Conservation (phyloP, 1,284 basidiomycete species). For the Hemileia vastatrix region DNA sequence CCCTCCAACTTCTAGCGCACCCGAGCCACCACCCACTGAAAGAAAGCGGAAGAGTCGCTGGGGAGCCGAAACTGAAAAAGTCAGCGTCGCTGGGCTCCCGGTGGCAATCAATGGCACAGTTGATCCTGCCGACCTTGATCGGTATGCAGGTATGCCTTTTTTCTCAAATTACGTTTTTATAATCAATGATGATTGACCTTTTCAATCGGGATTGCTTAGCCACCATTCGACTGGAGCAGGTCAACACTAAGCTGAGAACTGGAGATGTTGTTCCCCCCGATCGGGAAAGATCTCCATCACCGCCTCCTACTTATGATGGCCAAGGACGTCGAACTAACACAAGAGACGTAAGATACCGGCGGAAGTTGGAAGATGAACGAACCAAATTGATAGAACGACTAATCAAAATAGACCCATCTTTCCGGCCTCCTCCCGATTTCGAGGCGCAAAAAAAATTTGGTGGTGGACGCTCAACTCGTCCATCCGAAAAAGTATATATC, state of each 20-base stretch:
- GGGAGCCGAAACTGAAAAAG: constrained; percentile 68
- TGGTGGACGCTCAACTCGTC: constrained; percentile 68
- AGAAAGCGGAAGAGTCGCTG: constrained; percentile 81
- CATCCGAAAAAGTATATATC: constrained; percentile 96
- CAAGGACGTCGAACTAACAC: constrained; percentile 97
- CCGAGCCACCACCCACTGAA: constrained; percentile 16
- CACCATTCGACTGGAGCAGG: constrained; percentile 89
- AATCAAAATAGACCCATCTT: constrained; percentile 95
- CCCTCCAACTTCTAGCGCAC: constrained; percentile 4
- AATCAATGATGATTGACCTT: neutral
- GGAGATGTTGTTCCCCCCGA: constrained; percentile 96
- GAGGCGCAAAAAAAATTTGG: constrained; percentile 59
- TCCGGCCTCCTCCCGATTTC: constrained; percentile 89
- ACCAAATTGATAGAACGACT: constrained; percentile 85
- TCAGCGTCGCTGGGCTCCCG: constrained; percentile 60
- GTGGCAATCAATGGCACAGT: constrained; percentile 78
- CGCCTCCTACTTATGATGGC: constrained; percentile 90
- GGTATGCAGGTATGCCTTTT: constrained; percentile 51
- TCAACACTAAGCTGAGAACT: constrained; percentile 81
- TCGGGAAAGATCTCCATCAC: constrained; percentile 85
- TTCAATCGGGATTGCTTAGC: constrained; percentile 57
- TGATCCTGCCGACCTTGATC: constrained; percentile 82
- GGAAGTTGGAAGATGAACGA: constrained; percentile 95
- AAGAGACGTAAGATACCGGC: constrained; percentile 91
- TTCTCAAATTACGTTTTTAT: neutral